Evolutionary conservation across 805 yeast genomes (phyloP).

Genomic region (Cyberlindnera nakhonratchasimensis): DNA sequence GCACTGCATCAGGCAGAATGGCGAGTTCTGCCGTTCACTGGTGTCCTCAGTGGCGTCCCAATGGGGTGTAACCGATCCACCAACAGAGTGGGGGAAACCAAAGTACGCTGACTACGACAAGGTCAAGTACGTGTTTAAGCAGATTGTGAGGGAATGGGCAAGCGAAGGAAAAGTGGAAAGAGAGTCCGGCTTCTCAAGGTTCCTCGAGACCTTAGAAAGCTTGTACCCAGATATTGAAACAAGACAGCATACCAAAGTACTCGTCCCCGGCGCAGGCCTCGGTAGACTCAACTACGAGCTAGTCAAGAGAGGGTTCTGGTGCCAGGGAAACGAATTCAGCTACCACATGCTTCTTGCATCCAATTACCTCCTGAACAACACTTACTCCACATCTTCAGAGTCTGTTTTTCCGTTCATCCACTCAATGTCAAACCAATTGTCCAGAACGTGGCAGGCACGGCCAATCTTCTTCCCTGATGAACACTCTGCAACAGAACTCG

Average conservation of each 20-base stretch:
- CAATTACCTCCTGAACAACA: conserved; percentile 48
- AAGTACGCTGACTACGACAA: conserved; percentile 48
- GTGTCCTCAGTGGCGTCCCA: conserved; percentile 41
- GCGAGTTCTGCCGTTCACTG: conserved; percentile 39
- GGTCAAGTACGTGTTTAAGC: conserved; percentile 53
- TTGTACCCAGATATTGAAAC: conserved; percentile 36
- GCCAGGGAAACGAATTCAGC: conserved; percentile 67
- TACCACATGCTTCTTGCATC: conserved; percentile 62
- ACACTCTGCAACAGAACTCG: conserved; percentile 39
- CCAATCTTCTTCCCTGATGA: conserved; percentile 53
- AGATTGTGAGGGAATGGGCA: conserved; percentile 62
- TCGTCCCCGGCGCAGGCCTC: conserved; percentile 65
- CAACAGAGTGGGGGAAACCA: conserved; percentile 41
- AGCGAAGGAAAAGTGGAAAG: conserved; percentile 49
- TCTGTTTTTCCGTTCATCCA: conserved; percentile 55
- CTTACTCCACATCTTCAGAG: conserved; percentile 37
- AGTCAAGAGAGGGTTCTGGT: conserved; percentile 50
- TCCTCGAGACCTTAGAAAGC: conserved; percentile 32
- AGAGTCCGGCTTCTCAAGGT: conserved; percentile 33
- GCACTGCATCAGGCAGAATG: conserved; percentile 44
- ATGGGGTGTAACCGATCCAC: conserved; percentile 47
- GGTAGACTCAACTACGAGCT: conserved; percentile 58
- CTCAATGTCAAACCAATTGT: conserved; percentile 42
- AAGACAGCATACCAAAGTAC: conserved; percentile 40
- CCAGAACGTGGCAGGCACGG: conserved; percentile 46